Base-by-base conservation (phyloP, 108 stramenopile genomes). In the Fragilaria crotonensis region DNA sequence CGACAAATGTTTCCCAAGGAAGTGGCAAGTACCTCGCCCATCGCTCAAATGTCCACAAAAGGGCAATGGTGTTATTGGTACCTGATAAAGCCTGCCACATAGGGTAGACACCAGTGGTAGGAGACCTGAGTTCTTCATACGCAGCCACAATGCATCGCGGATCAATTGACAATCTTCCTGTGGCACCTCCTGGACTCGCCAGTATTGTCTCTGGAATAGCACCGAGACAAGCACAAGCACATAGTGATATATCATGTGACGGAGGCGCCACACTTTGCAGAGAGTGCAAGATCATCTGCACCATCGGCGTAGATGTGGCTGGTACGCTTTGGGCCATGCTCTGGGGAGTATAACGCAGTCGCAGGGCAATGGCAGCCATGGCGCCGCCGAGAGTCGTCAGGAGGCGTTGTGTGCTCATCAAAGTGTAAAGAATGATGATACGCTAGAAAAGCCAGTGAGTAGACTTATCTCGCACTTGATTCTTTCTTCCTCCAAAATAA, bases 11-110 rank as follows among this genome's bases (percentile, higher is more conserved):
- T 23, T 84, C 73, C 30, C 64, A 45, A 4, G 86, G 80, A 33
- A 86, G 49, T 5, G 82, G 69, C 0, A 85, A 66, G 64, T 73
- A 84, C 46, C 76, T 73, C 0, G 86, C 90, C 90, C 90, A 91
- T 48, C 64, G 44, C 56, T 87, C 78, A 29, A 73, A 76, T 23
- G 63, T 48, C 17, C 18, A 19, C 18, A 61, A 50, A 51, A 57
- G 48, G 48, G 48, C 46, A 4, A 3, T 33, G 18, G 57, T 23
- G 19, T 45, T 28, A 33, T 62, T 55, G 7, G 57, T 54, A 25
- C 50, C 20, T 2, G 48, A 7, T 9, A 85, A 49, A 25, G 67
- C 63, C 25, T 67, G 54, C 66, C 73, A 78, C 3, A 84, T 66
- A 33, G 65, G 66, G 11, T 60, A 52, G 30, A 87, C 70, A 23